These are phyloP conservation scores for Penicillium goetzii DNA, from an alignment of 495 filamentous ascomycete species.

Conservation along the genomic window DNA sequence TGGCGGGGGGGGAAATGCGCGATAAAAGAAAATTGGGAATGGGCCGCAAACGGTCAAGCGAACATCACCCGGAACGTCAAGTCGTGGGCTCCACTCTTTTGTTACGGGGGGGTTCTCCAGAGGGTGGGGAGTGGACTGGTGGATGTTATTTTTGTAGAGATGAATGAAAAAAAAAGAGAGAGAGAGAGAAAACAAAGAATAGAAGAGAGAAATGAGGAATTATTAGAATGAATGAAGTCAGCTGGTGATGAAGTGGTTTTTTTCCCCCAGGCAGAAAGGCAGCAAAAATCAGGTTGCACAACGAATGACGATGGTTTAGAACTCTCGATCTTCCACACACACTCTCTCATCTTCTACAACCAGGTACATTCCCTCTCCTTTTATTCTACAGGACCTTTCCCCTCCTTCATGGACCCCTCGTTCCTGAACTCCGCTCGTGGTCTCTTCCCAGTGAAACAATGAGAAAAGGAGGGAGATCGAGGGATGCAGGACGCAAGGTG, in stretches of 20 bases:
- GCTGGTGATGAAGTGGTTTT: not conserved
- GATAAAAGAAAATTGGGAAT: constrained; percentile 33
- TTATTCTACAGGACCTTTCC: constrained; percentile 3
- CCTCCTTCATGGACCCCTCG: not conserved
- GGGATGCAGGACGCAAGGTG: constrained; percentile 12
- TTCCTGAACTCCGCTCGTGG: not conserved
- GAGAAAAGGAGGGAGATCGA: not conserved
- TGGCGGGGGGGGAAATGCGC: constrained; percentile 26
- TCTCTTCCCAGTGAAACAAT: constrained; percentile 7
- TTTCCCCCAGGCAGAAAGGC: constrained; percentile 4
- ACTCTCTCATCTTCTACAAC: constrained; percentile 20
- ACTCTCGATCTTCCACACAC: not conserved
- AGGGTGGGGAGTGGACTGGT: not conserved
- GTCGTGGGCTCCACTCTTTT: constrained; percentile 17
- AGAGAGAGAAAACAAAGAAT: constrained; percentile 2
- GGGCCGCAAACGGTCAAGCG: constrained; percentile 37
- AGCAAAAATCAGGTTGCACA: constrained; percentile 12
- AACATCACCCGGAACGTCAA: constrained; percentile 26
- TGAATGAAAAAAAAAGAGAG: not conserved
- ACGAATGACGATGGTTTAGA: constrained; percentile 14
- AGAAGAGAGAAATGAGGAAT: not conserved
- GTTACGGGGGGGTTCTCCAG: not conserved
- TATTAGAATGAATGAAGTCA: not conserved
- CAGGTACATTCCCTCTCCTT: constrained; percentile 1
- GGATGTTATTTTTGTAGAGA: not conserved